These are phyloP conservation scores for Hymenoscyphus infarciens DNA, from an alignment of 2,329 filamentous ascomycete genomes.

Conservation along the genomic window DNA sequence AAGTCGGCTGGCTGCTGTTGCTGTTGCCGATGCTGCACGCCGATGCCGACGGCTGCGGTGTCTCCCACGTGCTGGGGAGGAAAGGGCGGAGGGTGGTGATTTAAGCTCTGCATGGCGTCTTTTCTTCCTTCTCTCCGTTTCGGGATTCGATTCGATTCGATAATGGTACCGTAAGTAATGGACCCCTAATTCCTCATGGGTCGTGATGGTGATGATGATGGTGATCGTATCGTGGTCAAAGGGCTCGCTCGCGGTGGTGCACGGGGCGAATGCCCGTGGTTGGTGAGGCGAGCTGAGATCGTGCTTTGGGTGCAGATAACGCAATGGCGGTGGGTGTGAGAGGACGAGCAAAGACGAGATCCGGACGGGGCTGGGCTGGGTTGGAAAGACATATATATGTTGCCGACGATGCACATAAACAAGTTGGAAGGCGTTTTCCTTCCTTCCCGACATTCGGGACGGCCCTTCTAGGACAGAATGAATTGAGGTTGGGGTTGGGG, in stretches of 20 bases:
- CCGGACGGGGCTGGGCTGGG: slow-evolving; percentile 1
- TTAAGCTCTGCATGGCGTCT: slow-evolving; percentile 8
- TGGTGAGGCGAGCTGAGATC: not conserved
- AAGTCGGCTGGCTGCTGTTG: not conserved
- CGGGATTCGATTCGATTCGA: not conserved
- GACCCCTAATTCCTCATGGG: slow-evolving; percentile 1
- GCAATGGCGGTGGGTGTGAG: slow-evolving; percentile 5
- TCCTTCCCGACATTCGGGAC: not conserved
- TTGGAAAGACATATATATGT: slow-evolving; percentile 4
- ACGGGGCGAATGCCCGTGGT: slow-evolving; percentile 5
- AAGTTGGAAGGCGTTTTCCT: not conserved
- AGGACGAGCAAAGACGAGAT: not conserved
- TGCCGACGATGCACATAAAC: not conserved
- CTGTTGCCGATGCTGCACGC: not conserved
- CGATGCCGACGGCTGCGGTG: not conserved
- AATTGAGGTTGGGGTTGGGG: no score
- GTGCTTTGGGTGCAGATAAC: slow-evolving; percentile 15
- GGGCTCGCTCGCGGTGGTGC: not conserved
- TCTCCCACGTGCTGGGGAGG: slow-evolving; percentile 7
- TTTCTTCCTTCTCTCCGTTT: no score
- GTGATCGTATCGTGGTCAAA: no score
- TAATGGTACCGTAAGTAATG: not conserved
- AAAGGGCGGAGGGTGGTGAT: slow-evolving; percentile 6
- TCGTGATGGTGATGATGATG: no score
- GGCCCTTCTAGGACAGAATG: slow-evolving; percentile 1